A percentile compares a stretch with the other conserved stretches of the same genome.
phyloP scores from a whole-genome alignment of 495 filamentous ascomycete genomes.

The Zalerion maritima region DNA sequence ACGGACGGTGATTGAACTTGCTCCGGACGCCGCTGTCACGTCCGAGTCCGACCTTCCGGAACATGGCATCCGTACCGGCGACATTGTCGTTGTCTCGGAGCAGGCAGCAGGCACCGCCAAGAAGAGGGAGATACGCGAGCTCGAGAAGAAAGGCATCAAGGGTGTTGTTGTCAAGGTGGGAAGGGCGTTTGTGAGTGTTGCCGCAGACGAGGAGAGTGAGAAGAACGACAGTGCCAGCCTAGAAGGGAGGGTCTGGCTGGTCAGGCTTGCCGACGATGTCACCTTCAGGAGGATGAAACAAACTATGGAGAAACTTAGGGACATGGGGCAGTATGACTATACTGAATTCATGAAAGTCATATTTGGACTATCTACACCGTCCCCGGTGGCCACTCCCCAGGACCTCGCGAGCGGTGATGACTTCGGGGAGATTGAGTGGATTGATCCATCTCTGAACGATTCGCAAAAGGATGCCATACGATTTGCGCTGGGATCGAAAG shows the following conservation, averaged over 20 bases:
- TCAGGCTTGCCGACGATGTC: slow-evolving; percentile 93
- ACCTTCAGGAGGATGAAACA: slow-evolving; percentile 86
- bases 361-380: slow-evolving; percentile 56
- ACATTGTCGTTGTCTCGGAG: slow-evolving; percentile 72
- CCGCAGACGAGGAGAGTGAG: slow-evolving; percentile 42
- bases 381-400: slow-evolving; percentile 29
- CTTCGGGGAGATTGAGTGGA: slow-evolving; percentile 45
- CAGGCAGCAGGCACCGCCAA: slow-evolving; percentile 54
- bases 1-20: slow-evolving; percentile 70
- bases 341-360: slow-evolving; percentile 66
- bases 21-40: slow-evolving; percentile 51
- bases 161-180: slow-evolving; percentile 69
- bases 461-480: slow-evolving; percentile 82
- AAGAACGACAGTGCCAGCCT: slow-evolving; percentile 46
- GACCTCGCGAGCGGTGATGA: slow-evolving; percentile 25
- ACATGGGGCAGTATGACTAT: slow-evolving; percentile 55
- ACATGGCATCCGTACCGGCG: slow-evolving; percentile 75
- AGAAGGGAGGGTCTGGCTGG: slow-evolving; percentile 45
- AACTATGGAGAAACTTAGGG: slow-evolving; percentile 65
- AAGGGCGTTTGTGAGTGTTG: slow-evolving; percentile 53
- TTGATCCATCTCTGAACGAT: slow-evolving; percentile 69
- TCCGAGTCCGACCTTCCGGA: slow-evolving; percentile 43
- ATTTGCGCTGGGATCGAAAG: slow-evolving; percentile 69
- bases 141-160: slow-evolving; percentile 49
- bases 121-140: slow-evolving; percentile 53